Evolutionary conservation across 805 yeast species (phyloP), one percentile per base, ranked within the genome.

Genomic region (Monosporozyma yasuniensis): DNA sequence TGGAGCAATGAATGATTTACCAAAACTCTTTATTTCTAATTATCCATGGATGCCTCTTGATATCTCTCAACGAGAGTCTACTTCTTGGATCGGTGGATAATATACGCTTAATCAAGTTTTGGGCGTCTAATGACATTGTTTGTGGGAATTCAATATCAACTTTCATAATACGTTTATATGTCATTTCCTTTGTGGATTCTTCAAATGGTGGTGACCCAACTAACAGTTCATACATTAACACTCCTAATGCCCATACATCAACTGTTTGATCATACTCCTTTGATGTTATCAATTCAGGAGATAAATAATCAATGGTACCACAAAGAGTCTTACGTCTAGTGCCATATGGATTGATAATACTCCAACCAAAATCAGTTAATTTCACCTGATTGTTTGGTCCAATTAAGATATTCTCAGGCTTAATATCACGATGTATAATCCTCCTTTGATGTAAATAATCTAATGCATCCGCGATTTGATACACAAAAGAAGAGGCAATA

Each of bases 311-410:
- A 39, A 91, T 71, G 0, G 99, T 93, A 0, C 99, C 98, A 67
- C 98, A 93, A 71, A 93, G 77, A 0, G 98, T 91, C 14, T 80
- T 74, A 59, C 96, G 71, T 54, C 78, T 76, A 0, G 73, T 68
- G 0, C 76, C 68, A 1, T 80, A 79, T 0, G 85, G 76, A 56
- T 80, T 81, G 7, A 59, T 54, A 2, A 90, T 91, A 50, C 95
- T 84, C 97, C 97, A 91, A 12, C 99, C 99, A 64, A 93, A 91
- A 68, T 91, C 99, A 18, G 96, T 84, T 37, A 91, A 74, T 64
- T 90, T 91, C 49, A 91, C 74, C 22, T 77, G 78, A 54, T 89
- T 86, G 61, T 87, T 80, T 52, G 81, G 76, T 6, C 88, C 87
- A 10, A 91, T 70, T 42, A 91, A 68, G 46, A 91, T 85, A 59